A percentile compares a stretch with the other conserved stretches of the same genome.
Conservation (phyloP, 2,329 filamentous ascomycete species). For the Trematosphaeria pertusa region DNA sequence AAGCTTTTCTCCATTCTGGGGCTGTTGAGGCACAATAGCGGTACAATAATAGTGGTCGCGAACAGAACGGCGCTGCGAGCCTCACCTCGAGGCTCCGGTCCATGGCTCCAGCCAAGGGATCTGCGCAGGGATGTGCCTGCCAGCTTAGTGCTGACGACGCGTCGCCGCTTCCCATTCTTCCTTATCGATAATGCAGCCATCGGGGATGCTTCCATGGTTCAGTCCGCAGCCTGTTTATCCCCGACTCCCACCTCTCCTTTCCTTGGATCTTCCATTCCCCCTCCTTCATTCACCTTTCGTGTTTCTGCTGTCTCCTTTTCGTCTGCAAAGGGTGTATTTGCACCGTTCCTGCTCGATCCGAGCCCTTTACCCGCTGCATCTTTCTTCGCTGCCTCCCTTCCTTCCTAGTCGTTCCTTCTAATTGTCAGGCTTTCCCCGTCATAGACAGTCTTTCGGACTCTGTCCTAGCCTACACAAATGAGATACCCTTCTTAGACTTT, state of each 20-base stretch:
- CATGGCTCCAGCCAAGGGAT: background rate
- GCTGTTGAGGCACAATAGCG: too few species aligned
- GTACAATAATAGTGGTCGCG: too few species aligned
- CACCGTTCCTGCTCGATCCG: too few species aligned
- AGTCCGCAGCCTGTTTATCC: background rate
- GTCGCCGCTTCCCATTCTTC: slow-evolving; percentile 4
- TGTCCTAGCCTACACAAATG: slow-evolving; percentile 12
- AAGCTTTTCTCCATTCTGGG: too few species aligned
- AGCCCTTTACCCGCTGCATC: background rate
- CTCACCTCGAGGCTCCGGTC: too few species aligned
- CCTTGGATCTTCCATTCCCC: background rate
- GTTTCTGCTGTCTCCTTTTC: background rate
- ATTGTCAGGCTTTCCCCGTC: too few species aligned
- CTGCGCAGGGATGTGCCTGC: slow-evolving; percentile 1
- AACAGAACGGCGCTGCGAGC: too few species aligned
- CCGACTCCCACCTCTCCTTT: background rate
- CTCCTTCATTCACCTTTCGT: background rate
- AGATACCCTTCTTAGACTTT: slow-evolving; percentile 6
- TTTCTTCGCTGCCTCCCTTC: background rate
- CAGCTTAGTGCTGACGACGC: background rate
- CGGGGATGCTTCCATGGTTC: slow-evolving; percentile 3
- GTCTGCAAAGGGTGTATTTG: too few species aligned
- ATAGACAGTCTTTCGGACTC: too few species aligned
- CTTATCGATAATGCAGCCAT: slow-evolving; percentile 14
- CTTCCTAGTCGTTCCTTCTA: background rate